Percentiles rank a stretch among this genome's conserved stretches.
These are phyloP conservation scores for Diaporthe helianthi DNA, from an alignment of 2,329 filamentous ascomycete species.

Conservation along the genomic window DNA sequence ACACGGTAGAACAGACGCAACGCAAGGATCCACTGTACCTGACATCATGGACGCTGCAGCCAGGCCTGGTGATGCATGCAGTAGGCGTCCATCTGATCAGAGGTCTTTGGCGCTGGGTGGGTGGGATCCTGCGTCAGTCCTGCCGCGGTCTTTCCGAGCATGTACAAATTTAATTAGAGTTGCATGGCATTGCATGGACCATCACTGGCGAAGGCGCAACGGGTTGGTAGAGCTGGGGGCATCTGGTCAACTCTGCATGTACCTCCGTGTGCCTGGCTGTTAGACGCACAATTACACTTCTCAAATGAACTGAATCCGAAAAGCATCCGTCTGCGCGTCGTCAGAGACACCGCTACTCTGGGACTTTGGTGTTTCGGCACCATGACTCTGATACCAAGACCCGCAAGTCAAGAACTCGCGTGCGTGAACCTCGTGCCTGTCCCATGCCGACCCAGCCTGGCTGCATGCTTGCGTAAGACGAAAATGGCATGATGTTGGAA, in stretches of 20 bases:
- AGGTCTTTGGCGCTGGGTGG: background rate
- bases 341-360: conserved; percentile 8
- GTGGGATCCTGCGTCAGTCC: conserved; percentile 22
- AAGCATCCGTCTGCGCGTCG: background rate
- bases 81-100: conserved; percentile 31
- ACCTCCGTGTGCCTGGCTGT: background rate
- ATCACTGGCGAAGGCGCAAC: conserved; percentile 24
- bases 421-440: background rate
- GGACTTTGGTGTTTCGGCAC: background rate
- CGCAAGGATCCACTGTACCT: conserved; percentile 17
- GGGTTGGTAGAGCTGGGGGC: background rate
- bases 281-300: background rate
- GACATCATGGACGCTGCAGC: background rate
- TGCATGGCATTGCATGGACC: conserved; percentile 21
- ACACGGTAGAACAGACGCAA: conserved; percentile 11
- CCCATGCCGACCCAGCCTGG: background rate
- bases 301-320: background rate
- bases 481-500: background rate
- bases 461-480: background rate
- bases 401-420: background rate
- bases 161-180: conserved; percentile 4
- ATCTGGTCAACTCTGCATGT: background rate
- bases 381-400: conserved; percentile 19
- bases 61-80: background rate
- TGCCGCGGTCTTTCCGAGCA: conserved; percentile 16